Conservation (phyloP, 345 rosid species). For the Cardamine occulta region DNA sequence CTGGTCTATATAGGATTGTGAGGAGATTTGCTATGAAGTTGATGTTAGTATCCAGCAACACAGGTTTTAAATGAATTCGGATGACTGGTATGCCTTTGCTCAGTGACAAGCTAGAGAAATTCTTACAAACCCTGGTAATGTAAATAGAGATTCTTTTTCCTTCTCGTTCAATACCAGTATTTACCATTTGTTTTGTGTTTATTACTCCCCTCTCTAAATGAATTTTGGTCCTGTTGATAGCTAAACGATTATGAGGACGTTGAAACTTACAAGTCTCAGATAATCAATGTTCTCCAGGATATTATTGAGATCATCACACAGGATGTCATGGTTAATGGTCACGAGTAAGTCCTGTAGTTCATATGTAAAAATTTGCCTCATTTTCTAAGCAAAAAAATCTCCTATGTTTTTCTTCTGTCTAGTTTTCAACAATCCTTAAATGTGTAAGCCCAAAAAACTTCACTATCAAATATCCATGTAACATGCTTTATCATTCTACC, state of each 20-base stretch:
- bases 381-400: slow-evolving; percentile 15
- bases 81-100: slow-evolving; percentile 80
- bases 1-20: slow-evolving; percentile 54
- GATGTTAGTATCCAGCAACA: slow-evolving; percentile 52
- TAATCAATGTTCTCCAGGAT: slow-evolving; percentile 87
- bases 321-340: slow-evolving; percentile 75
- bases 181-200: slow-evolving; percentile 11
- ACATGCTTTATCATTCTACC: slow-evolving; percentile 36
- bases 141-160: slow-evolving; percentile 4
- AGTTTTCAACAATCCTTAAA: slow-evolving; percentile 11
- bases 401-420: not conserved
- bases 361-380: slow-evolving; percentile 27
- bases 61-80: slow-evolving; percentile 59
- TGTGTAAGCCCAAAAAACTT: not conserved
- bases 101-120: slow-evolving; percentile 74
- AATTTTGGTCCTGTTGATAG: slow-evolving; percentile 51
- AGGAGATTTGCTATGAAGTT: slow-evolving; percentile 60
- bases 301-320: slow-evolving; percentile 82
- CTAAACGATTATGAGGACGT: slow-evolving; percentile 44
- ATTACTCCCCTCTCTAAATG: not conserved
- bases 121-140: slow-evolving; percentile 71
- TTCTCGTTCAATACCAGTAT: not conserved
- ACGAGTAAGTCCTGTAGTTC: slow-evolving; percentile 76
- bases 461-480: slow-evolving; percentile 6
- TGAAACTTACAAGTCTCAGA: slow-evolving; percentile 64